Evolutionary conservation across 2,329 filamentous ascomycete genomes (phyloP).

Genomic region (Pseudogymnoascus sp.): DNA sequence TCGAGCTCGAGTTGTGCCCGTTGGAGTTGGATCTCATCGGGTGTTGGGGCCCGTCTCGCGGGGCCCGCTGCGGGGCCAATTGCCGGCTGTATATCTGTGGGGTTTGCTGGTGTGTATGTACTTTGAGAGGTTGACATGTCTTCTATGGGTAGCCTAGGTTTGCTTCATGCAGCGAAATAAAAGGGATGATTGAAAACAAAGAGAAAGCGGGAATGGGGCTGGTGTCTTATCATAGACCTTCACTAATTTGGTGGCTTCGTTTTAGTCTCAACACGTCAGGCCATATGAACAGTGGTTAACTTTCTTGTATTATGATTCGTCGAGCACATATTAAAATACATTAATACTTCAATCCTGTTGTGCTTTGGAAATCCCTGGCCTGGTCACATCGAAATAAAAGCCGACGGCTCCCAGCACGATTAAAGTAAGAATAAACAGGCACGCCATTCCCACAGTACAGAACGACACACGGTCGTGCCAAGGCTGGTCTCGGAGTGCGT

Average conservation of each 20-base stretch:
- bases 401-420: background rate
- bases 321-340: background rate
- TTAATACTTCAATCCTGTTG: background rate
- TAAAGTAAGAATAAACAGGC: background rate
- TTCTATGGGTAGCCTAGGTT: background rate
- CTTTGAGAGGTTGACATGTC: background rate
- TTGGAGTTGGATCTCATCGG: background rate
- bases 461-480: background rate
- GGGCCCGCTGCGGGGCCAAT: background rate
- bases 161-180: background rate
- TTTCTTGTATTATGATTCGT: background rate
- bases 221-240: background rate
- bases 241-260: background rate
- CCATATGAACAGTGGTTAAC: background rate
- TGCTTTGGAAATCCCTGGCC: background rate
- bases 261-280: background rate
- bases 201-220: background rate
- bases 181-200: background rate
- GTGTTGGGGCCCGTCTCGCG: background rate
- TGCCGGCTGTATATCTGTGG: background rate
- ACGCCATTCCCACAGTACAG: background rate
- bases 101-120: background rate
- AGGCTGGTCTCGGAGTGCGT: background rate
- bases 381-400: background rate
- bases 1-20: background rate